Base-by-base conservation (phyloP, 257 asterid species). In the Plantago major region DNA sequence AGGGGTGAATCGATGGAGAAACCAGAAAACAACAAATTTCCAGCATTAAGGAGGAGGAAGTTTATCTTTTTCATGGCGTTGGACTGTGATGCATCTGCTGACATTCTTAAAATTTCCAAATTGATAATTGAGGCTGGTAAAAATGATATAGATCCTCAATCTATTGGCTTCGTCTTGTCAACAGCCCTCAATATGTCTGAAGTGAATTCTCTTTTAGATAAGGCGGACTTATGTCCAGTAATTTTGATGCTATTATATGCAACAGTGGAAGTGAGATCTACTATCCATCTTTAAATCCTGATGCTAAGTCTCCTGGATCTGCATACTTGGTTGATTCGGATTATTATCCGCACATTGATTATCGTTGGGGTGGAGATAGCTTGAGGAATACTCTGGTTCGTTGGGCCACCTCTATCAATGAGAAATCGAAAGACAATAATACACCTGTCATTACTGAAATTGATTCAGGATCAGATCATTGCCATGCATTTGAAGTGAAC, bases 291-390 rank as follows among this genome's bases (percentile, higher is more conserved):
- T 66, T 82, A 10, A 49, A 42, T 71, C 62, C 73, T 11, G 86
- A 77, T 43, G 77, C 62, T 17, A 65, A 53, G 44, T 54, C 78
- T 51, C 59, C 79, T 17, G 85, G 73, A 62, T 75, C 77, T 38
- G 82, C 78, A 19, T 86, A 73, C 73, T 62, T 81, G 74, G 71
- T 74, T 10, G 95, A 87, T 19, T 71, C 77, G 11, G 94, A 84
- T 69, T 87, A 87, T 66, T 79, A 76, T 22, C 56, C 84, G 47
- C 94, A 87, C 69, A 78, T 79, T 1, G 94, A 87, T 18, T 84
- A 87, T 60, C 90, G 83, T 11, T 87, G 95, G 95, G 94, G 94
- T 19, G 89, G 83, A 65, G 84, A 78, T 43, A 80, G 79, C 85
- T 77, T 82, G 71, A 79, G 89, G 72, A 84, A 80, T 42, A 70